Conservation (phyloP, 2,329 filamentous ascomycete genomes). For the Coniochaeta sp. region DNA sequence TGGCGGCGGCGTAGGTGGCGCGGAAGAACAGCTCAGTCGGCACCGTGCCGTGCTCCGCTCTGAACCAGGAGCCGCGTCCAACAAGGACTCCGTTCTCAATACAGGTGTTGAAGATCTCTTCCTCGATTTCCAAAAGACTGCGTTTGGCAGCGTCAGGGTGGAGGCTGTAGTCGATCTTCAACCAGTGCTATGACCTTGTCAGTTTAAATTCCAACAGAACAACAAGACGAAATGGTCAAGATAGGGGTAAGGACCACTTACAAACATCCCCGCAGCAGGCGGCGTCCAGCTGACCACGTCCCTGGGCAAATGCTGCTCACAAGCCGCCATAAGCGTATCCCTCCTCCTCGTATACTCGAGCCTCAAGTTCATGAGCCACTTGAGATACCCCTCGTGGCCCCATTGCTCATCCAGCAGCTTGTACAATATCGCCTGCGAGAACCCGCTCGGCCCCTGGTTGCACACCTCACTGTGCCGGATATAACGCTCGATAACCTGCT, state of each 20-base stretch:
- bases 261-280: constrained; percentile 91
- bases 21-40: constrained; percentile 74
- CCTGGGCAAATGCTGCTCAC: constrained; percentile 66
- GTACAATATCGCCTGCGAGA: constrained; percentile 77
- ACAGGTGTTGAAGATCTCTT: constrained; percentile 74
- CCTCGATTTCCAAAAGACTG: constrained; percentile 63
- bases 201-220: background rate
- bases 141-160: constrained; percentile 54
- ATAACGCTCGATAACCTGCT: constrained; percentile 78
- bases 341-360: constrained; percentile 74
- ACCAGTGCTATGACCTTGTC: constrained; percentile 53
- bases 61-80: constrained; percentile 86
- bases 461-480: constrained; percentile 75
- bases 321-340: constrained; percentile 70
- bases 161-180: constrained; percentile 57
- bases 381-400: constrained; percentile 84
- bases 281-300: constrained; percentile 73
- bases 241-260: constrained; percentile 32
- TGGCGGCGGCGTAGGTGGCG: constrained; percentile 80
- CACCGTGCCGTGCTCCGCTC: constrained; percentile 58
- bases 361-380: constrained; percentile 81
- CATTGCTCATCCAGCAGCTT: constrained; percentile 90
- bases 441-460: constrained; percentile 78
- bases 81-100: constrained; percentile 74
- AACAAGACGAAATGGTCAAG: background rate